These are phyloP conservation scores for Protomyces inundatus DNA, from an alignment of 1,139 yeast genomes.

Conservation along the genomic window DNA sequence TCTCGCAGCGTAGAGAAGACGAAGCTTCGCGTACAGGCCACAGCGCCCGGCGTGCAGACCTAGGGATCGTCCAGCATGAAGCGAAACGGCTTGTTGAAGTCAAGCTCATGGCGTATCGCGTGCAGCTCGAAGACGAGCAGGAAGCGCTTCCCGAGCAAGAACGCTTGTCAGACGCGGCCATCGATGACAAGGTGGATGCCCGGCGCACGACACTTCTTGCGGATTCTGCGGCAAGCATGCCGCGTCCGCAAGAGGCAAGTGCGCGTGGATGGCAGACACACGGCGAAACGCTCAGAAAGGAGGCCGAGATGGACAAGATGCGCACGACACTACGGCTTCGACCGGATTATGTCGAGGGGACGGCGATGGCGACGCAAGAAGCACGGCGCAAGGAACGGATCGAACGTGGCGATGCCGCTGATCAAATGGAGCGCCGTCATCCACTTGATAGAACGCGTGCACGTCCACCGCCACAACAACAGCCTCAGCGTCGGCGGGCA, in stretches of 20 bases:
- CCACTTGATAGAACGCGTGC: background rate
- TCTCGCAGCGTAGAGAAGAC: conserved; percentile 33
- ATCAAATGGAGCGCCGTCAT: background rate
- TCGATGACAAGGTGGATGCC: background rate
- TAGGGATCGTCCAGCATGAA: conserved; percentile 47
- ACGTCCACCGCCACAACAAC: background rate
- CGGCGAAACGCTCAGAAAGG: conserved; percentile 19
- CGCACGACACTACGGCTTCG: conserved; percentile 19
- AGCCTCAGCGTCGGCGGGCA: background rate
- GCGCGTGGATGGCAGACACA: conserved; percentile 20
- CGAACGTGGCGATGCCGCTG: background rate
- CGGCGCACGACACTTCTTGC: background rate
- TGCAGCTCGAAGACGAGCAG: conserved; percentile 3
- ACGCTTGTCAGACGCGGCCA: background rate
- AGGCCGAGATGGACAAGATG: conserved; percentile 13
- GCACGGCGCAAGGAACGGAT: background rate
- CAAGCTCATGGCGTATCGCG: conserved; percentile 35
- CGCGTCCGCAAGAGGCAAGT: background rate
- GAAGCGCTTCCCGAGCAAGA: background rate
- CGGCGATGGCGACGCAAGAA: conserved; percentile 4
- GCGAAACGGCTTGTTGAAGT: conserved; percentile 50
- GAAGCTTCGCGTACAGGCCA: conserved; percentile 30
- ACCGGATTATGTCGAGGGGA: conserved; percentile 24
- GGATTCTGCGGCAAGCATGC: background rate
- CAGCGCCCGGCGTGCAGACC: conserved; percentile 36